Base-by-base conservation (phyloP, 164 flowering plant genomes). In the Chimonanthus praecox region DNA sequence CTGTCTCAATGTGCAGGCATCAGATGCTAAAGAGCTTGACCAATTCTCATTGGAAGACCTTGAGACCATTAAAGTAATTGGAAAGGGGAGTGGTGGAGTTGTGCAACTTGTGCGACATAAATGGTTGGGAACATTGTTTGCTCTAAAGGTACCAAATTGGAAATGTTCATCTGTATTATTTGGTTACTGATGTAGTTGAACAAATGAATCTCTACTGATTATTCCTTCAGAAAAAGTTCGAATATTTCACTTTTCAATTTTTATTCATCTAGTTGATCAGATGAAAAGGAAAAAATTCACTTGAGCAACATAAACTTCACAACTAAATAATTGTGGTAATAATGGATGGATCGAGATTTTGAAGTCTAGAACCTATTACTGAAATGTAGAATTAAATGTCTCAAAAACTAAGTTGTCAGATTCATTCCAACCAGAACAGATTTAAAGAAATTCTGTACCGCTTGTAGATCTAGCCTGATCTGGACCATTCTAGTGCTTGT, bases 41-140 rank as follows among this genome's bases (percentile, higher is more conserved):
- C 89, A 92, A 62, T 83, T 96, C 73, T 82, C 91, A 15, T 75
- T 88, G 81, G 98, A 88, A 82, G 99, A 96, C 71, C 97, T 96
- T 66, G 99, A 96, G 87, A 86, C 94, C 58, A 84, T 94, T 72
- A 96, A 89, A 85, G 99, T 96, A 67, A 94, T 96, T 68, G 99
- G 99, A 16, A 95, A 95, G 80, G 99, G 99, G 74, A 92, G 98
- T 82, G 97, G 99, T 58, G 99, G 99, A 54, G 89, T 95, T 4
- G 98, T 95, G 77, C 99, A 95, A 86, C 96, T 95, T 80, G 99
- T 95, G 76, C 92, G 94, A 16, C 99, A 93, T 79, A 95, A 95
- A 84, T 95, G 94, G 94, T 82, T 79, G 74, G 97, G 97, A 63
- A 84, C 76, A 47, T 79, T 92, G 33, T 95, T 87, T 83, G 99